phyloP scores from a whole-genome alignment of 805 yeast species.

The Cyberlindnera petersonii region DNA sequence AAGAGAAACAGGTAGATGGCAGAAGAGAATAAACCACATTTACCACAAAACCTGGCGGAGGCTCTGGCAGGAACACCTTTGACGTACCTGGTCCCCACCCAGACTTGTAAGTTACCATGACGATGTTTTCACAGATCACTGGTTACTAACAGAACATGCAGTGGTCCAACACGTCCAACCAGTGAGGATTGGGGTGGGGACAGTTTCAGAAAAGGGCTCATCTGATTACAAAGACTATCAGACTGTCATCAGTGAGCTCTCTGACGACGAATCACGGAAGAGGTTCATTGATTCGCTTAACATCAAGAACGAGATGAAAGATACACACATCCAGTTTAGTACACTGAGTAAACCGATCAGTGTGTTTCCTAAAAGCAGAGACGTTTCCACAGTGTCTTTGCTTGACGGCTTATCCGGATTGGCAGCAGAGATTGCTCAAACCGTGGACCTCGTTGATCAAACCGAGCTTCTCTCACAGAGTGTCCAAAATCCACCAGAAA shows the following conservation, averaged over 20 bases:
- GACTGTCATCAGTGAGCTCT: neutral
- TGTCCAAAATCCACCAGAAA: neutral
- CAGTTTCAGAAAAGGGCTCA: slow-evolving; percentile 1
- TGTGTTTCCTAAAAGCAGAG: neutral
- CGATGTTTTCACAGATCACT: neutral
- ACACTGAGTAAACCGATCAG: neutral
- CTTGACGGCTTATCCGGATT: slow-evolving; percentile 16
- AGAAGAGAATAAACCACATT: neutral
- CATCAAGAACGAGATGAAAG: slow-evolving; percentile 4
- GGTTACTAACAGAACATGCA: slow-evolving; percentile 8
- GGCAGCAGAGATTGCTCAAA: slow-evolving; percentile 8
- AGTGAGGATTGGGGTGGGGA: neutral
- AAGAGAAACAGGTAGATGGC: neutral
- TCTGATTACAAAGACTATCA: slow-evolving; percentile 2
- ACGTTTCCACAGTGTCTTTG: slow-evolving; percentile 3
- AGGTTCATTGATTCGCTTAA: slow-evolving; percentile 3
- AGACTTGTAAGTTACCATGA: slow-evolving; percentile 31
- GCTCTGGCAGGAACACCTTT: slow-evolving; percentile 34
- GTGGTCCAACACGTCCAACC: slow-evolving; percentile 10
- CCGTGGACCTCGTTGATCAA: slow-evolving; percentile 4
- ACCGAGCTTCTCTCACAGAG: slow-evolving; percentile 2
- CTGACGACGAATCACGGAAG: neutral
- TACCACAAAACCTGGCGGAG: slow-evolving; percentile 25
- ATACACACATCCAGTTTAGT: slow-evolving; percentile 7
- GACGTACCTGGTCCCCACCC: slow-evolving; percentile 37